phyloP scores from a whole-genome alignment of 257 asterid species.

The Lycium ferocissimum region DNA sequence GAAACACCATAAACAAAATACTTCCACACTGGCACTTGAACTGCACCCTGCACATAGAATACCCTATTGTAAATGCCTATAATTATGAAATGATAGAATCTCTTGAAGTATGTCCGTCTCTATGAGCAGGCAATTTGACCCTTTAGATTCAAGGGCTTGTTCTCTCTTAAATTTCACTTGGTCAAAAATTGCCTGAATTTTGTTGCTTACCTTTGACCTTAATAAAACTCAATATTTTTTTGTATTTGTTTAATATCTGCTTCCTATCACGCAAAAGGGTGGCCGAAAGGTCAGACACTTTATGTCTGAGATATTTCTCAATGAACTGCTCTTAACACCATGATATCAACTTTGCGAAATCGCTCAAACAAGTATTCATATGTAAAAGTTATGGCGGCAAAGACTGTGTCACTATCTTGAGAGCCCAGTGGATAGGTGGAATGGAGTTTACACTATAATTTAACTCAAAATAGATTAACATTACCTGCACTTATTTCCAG shows the following conservation, averaged over 20 bases:
- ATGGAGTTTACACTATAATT: neutral
- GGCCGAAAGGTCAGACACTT: neutral
- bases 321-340: neutral
- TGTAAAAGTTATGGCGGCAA: neutral
- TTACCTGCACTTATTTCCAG: slow-evolving; percentile 64
- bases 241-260: neutral
- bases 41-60: slow-evolving; percentile 45
- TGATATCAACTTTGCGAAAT: neutral
- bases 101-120: neutral
- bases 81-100: neutral
- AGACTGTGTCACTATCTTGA: no score
- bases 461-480: no score
- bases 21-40: slow-evolving; percentile 42
- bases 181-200: neutral
- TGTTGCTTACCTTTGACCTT: neutral
- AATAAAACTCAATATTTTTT: no score
- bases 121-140: neutral
- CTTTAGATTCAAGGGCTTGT: neutral
- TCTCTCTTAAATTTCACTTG: neutral
- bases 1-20: slow-evolving; percentile 41
- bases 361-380: neutral
- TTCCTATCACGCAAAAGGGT: neutral
- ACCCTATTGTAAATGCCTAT: slow-evolving; percentile 10
- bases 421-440: neutral
- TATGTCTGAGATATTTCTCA: neutral